These are phyloP conservation scores for Pharnaceum exiguum DNA, from an alignment of 148 eudicot species.

Conservation along the genomic window DNA sequence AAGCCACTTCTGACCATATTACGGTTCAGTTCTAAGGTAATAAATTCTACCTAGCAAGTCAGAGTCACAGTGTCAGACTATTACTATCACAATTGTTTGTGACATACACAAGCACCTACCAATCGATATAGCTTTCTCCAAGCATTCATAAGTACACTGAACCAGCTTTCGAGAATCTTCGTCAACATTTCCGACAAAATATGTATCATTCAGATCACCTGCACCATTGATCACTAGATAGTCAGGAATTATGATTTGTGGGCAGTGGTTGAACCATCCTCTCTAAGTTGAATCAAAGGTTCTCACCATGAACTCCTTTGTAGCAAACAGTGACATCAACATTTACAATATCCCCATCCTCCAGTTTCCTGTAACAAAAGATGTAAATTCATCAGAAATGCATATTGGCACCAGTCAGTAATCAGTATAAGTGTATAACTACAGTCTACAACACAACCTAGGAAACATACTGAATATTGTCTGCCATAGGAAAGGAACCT, in stretches of 20 bases:
- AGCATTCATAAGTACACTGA: slow-evolving; percentile 88
- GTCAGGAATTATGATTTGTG: neutral
- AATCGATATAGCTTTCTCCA: slow-evolving; percentile 92
- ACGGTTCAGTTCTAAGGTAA: too few relatives aligned
- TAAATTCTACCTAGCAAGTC: neutral
- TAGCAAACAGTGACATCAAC: slow-evolving; percentile 90
- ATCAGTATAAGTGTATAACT: too few relatives aligned
- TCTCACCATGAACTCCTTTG: slow-evolving; percentile 96
- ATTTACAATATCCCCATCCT: slow-evolving; percentile 97
- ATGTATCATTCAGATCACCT: slow-evolving; percentile 99
- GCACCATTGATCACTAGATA: slow-evolving; percentile 24
- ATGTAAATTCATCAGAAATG: slow-evolving; percentile 5
- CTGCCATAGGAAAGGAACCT: too few relatives aligned
- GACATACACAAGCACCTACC: slow-evolving; percentile 57
- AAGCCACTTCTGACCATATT: too few relatives aligned
- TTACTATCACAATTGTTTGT: too few relatives aligned
- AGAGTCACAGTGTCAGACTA: neutral
- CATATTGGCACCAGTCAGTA: too few relatives aligned
- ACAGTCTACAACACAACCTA: slow-evolving; percentile 1
- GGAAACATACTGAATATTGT: too few relatives aligned
- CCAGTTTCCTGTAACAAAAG: slow-evolving; percentile 66
- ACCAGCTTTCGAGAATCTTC: slow-evolving; percentile 76
- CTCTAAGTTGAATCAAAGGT: neutral
- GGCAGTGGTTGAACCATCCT: neutral
- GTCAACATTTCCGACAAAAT: slow-evolving; percentile 96